A percentile compares a stretch with the other conserved stretches of the same genome.
These are phyloP conservation scores for Dalbergia cochinchinensis DNA, from an alignment of 306 rosid genomes.

Conservation along the genomic window DNA sequence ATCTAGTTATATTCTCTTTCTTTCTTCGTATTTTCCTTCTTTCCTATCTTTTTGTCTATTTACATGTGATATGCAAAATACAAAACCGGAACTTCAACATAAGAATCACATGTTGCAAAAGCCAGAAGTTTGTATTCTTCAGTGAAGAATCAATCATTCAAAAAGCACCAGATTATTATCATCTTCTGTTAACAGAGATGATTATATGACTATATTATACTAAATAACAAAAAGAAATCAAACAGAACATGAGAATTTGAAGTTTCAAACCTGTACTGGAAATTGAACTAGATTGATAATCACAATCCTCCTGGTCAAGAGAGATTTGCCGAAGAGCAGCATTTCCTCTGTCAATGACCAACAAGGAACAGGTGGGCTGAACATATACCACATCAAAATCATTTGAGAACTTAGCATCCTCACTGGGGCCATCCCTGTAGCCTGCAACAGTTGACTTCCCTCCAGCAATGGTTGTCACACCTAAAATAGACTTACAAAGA, in stretches of 20 bases:
- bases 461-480: slow-evolving; percentile 98
- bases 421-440: slow-evolving; percentile 96
- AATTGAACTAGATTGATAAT: slow-evolving; percentile 78
- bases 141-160: slow-evolving; percentile 25
- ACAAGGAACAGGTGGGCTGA: slow-evolving; percentile 85
- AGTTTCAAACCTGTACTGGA: slow-evolving; percentile 73
- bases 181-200: slow-evolving; percentile 12
- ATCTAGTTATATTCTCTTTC: neutral
- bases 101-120: neutral
- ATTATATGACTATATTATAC: neutral
- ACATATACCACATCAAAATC: slow-evolving; percentile 92
- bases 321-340: slow-evolving; percentile 95
- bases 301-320: slow-evolving; percentile 89
- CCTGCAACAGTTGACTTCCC: slow-evolving; percentile 95
- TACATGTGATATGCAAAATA: too few relatives aligned
- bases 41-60: neutral
- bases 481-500: slow-evolving; percentile 53
- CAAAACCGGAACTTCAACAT: too few relatives aligned
- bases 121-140: slow-evolving; percentile 13
- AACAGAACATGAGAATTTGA: slow-evolving; percentile 14
- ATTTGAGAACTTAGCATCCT: slow-evolving; percentile 96
- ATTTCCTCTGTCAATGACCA: slow-evolving; percentile 97
- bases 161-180: slow-evolving; percentile 8
- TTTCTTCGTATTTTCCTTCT: slow-evolving; percentile 11
- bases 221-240: slow-evolving; percentile 13